Evolutionary conservation across 2,329 filamentous ascomycete genomes (phyloP), one percentile per base, ranked within the genome.

Genomic region (Anisogramma anomala): DNA sequence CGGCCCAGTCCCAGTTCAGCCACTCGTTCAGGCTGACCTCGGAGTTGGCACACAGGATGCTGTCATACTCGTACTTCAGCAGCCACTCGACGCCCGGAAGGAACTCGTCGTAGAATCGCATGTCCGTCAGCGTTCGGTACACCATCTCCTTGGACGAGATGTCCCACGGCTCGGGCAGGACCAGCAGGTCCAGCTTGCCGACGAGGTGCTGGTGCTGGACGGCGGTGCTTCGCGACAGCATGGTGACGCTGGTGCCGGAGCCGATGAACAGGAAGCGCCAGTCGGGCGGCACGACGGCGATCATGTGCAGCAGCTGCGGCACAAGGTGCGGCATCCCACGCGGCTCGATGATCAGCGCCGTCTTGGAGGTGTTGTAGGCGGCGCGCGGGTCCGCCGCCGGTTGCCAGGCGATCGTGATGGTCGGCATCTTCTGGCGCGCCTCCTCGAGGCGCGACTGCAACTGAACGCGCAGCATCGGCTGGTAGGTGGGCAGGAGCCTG

Each of bases 251-350:
- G 37, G 63, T 60, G 17, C 53, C 22, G 11, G 66, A 71, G 40
- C 71, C 71, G 63, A 74, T 71, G 60, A 74, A 74, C 30, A 65
- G 63, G 58, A 74, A 72, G 22, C 64, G 66, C 72, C 72, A 76
- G 57, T 74, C 70, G 1, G 69, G 66, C 4, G 71, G 71, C 2
- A 75, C 66, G 15, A 74, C 68, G 3, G 66, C 60, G 48, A 73
- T 73, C 58, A 74, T 72, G 52, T 75, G 71, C 18, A 74, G 60
- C 54, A 74, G 58, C 28, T 73, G 58, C 1, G 72, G 71, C 3
- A 69, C 69, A 31, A 76, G 63, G 46, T 67, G 58, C 3, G 69
- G 62, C 26, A 63, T 60, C 2, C 65, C 52, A 1, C 72, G 66
- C 55, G 67, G 67, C 53, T 75, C 72, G 45, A 77, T 66, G 15